These are phyloP conservation scores for Clonostachys solani DNA, from an alignment of 2,329 filamentous ascomycete species.

Conservation along the genomic window DNA sequence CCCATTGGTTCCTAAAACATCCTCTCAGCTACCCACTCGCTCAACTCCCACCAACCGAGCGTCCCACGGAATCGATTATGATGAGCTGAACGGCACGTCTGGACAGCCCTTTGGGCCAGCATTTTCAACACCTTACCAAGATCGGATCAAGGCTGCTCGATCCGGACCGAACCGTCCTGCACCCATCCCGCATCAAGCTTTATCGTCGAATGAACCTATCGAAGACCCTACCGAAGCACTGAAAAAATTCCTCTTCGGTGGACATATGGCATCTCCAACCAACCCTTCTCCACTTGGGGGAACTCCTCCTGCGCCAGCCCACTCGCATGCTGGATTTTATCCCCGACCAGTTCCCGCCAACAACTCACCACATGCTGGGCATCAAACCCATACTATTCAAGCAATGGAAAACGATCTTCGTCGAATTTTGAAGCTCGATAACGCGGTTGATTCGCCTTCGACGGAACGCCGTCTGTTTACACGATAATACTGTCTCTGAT, in stretches of 20 bases:
- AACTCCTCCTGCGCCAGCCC: background rate
- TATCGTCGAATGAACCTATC: background rate
- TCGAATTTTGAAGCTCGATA: constrained; percentile 43
- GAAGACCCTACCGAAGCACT: constrained; percentile 41
- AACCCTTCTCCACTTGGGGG: background rate
- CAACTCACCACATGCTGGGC: constrained; percentile 4
- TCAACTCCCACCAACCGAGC: constrained; percentile 13
- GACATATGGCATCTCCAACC: constrained; percentile 14
- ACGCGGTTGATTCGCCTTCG: constrained; percentile 6
- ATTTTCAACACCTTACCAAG: constrained; percentile 63
- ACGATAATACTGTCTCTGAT: too few species aligned
- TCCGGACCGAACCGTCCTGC: constrained; percentile 6
- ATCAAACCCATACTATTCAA: constrained; percentile 26
- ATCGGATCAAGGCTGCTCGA: constrained; percentile 52
- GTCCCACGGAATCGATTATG: constrained; percentile 16
- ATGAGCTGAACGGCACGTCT: constrained; percentile 60
- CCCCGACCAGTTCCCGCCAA: background rate
- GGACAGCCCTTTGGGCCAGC: constrained; percentile 56
- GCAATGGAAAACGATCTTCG: constrained; percentile 51
- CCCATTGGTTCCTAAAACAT: background rate
- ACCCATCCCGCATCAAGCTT: background rate
- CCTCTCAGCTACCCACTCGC: constrained; percentile 12
- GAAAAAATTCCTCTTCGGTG: constrained; percentile 51
- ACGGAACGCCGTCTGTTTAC: constrained; percentile 5
- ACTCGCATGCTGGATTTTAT: background rate